These are phyloP conservation scores for Apiotrichum montevideense DNA, from an alignment of 1,284 basidiomycete species.

Conservation along the genomic window DNA sequence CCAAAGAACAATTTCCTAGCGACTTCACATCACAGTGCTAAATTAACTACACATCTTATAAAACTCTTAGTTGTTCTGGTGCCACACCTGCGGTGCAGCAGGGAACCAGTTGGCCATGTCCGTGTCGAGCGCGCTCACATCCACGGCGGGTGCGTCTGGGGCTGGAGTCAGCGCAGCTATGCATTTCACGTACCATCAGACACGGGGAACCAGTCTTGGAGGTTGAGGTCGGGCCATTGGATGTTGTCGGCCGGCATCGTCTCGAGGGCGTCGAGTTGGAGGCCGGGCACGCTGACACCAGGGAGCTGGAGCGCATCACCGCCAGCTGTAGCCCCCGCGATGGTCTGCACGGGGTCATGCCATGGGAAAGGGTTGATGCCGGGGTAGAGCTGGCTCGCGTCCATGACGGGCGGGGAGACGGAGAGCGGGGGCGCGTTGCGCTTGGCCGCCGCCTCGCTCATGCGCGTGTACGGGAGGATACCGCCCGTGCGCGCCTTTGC, in stretches of 20 bases:
- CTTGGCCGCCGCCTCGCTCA: neutral
- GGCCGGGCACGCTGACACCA: neutral
- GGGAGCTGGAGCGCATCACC: neutral
- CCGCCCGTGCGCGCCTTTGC: constrained; percentile 3
- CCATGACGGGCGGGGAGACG: neutral
- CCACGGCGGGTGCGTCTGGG: neutral
- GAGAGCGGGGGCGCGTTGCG: neutral
- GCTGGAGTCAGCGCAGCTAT: neutral
- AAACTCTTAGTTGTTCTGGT: too few species aligned
- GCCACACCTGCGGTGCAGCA: neutral
- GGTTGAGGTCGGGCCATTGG: constrained; percentile 11
- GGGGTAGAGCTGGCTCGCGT: neutral
- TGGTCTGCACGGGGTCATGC: constrained; percentile 12
- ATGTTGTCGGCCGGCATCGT: neutral
- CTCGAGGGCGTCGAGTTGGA: neutral
- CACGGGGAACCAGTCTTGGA: constrained; percentile 15
- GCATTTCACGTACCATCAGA: neutral
- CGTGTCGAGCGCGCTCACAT: neutral
- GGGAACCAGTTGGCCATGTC: neutral
- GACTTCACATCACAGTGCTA: too few species aligned
- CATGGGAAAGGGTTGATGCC: constrained; percentile 14
- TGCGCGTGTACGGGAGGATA: constrained; percentile 4
- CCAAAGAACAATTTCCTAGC: too few species aligned
- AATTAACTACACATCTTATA: too few species aligned
- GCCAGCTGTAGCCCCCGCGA: too few species aligned